A percentile compares a stretch with the other conserved stretches of the same genome.
phyloP scores from a whole-genome alignment of 192 early-diverging fungal species.

The Blastocladiella britannica region DNA sequence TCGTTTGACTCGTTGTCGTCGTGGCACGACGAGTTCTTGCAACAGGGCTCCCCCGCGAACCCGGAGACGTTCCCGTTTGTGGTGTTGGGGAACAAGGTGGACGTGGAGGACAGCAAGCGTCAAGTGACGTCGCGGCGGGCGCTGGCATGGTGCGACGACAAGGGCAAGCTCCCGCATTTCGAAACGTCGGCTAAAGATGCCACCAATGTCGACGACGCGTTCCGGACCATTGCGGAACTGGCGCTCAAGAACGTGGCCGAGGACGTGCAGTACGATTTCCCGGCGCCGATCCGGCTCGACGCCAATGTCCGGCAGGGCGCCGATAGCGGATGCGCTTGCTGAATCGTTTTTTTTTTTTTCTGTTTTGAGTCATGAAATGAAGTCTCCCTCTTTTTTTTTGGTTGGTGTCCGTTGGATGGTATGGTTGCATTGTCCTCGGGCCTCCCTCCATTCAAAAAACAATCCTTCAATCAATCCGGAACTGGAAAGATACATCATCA shows the following conservation, averaged over 20 bases:
- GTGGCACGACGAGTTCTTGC: conserved; percentile 97
- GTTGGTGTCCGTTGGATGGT: too few relatives aligned
- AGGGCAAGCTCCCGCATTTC: conserved; percentile 94
- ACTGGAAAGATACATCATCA: too few relatives aligned
- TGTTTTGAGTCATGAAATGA: too few relatives aligned
- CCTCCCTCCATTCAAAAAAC: too few relatives aligned
- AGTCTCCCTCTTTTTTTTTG: too few relatives aligned
- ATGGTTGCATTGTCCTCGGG: too few relatives aligned
- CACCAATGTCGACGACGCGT: conserved; percentile 94
- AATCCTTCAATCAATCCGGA: too few relatives aligned
- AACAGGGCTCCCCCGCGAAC: conserved; percentile 80
- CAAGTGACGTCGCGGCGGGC: conserved; percentile 81
- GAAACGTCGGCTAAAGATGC: conserved; percentile 96
- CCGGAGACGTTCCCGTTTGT: conserved; percentile 99
- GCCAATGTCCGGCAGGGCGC: neutral
- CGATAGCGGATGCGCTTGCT: neutral
- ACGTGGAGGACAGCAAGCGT: conserved; percentile 80
- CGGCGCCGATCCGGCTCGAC: neutral
- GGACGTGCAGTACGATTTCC: conserved; percentile 43
- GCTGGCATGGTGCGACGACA: conserved; percentile 86
- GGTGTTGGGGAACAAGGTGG: conserved; percentile 98
- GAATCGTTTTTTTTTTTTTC: too few relatives aligned
- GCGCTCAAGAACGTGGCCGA: conserved; percentile 87
- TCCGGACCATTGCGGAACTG: conserved; percentile 85
- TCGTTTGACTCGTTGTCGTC: conserved; percentile 88